Base-by-base conservation (phyloP, 2,329 filamentous ascomycete genomes). In the Fusarium sp. region DNA sequence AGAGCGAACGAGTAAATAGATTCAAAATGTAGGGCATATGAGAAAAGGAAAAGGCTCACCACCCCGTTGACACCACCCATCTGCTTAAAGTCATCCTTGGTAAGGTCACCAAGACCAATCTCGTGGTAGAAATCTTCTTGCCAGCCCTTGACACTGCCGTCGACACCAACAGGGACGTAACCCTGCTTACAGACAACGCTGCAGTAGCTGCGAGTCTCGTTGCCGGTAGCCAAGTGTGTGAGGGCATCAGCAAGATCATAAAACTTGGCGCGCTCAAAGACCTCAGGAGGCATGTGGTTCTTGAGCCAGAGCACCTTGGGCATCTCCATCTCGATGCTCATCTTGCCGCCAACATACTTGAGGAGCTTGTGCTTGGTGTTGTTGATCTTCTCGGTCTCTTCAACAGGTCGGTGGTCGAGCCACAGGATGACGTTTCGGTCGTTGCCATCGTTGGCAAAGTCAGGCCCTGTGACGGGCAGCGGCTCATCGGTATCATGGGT, bases 251-350 rank as follows among this genome's bases (percentile, higher is more conserved):
- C 92, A 79, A 99, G 85, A 80, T 99, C 96, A 83, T 98, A 99
- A 81, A 99, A 99, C 84, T 98, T 98, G 91, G 95, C 98, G 71
- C 93, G 91, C 65, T 92, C 92, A 79, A 98, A 99, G 18, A 96
- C 87, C 78, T 98, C 94, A 64, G 93, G 89, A 3, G 96, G 93
- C 96, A 99, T 98, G 85, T 98, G 90, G 84, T 98, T 98, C 89
- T 98, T 98, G 80, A 99, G 89, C 96, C 96, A 99, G 67, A 98
- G 88, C 1, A 98, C 94, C 85, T 99, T 99, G 73, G 96, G 96
- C 65, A 99, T 97, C 83, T 99, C 96, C 96, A 99, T 99, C 87
- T 99, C 96, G 75, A 98, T 96, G 82, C 94, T 98, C 96, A 99
- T 99, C 82, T 93, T 96, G 73, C 96, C 96, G 77, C 96, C 96